Evolutionary conservation across 441 rosid species (phyloP).

Genomic region (Isatis lusitanica): DNA sequence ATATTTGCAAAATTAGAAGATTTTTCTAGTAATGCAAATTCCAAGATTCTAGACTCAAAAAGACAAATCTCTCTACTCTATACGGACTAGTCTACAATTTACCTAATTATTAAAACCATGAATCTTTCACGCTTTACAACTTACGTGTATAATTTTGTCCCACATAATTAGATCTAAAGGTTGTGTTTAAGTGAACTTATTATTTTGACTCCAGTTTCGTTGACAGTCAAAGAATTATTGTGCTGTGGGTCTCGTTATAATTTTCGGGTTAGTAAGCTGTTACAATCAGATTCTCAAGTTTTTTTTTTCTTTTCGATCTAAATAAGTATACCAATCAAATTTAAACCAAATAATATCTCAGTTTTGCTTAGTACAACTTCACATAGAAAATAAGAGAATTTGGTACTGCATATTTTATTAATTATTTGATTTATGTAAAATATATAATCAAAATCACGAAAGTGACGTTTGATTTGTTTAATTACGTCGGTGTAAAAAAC

Average conservation of each 20-base stretch:
- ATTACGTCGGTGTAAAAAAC: not conserved
- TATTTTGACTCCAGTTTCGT: constrained; percentile 9
- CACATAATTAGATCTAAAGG: constrained; percentile 18
- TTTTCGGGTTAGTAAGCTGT: constrained; percentile 17
- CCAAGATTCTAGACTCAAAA: constrained; percentile 25
- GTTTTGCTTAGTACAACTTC: not conserved
- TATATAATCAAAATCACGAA: not conserved
- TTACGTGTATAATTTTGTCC: constrained; percentile 20
- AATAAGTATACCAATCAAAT: not conserved
- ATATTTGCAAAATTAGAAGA: not conserved
- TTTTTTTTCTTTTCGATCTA: not conserved
- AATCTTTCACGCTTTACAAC: not conserved
- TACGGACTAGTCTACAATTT: constrained; percentile 10
- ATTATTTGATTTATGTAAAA: not conserved
- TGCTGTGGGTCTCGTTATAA: constrained; percentile 1
- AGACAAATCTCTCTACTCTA: not conserved
- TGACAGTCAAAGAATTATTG: constrained; percentile 20
- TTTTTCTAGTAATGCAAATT: not conserved
- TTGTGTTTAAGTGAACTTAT: constrained; percentile 18
- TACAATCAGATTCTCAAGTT: constrained; percentile 15
- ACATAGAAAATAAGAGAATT: not conserved
- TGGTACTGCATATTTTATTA: not conserved
- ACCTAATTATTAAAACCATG: constrained; percentile 7
- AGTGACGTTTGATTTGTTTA: not conserved
- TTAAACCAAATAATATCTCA: not conserved